These are phyloP conservation scores for Protomyces macrosporus DNA, from an alignment of 1,139 yeast genomes.

Conservation along the genomic window DNA sequence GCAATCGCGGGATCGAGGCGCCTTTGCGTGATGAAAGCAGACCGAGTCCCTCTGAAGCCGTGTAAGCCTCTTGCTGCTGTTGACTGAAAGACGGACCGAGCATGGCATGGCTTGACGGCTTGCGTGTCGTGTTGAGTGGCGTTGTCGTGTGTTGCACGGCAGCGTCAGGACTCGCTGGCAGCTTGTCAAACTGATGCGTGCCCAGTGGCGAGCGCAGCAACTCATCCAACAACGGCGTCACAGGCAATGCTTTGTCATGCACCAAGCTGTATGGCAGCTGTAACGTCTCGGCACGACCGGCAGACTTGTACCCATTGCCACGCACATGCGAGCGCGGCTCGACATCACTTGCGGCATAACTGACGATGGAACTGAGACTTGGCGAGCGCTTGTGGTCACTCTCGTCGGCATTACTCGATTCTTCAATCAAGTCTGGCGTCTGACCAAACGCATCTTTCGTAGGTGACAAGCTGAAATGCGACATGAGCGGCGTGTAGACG, in stretches of 20 bases:
- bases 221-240: not conserved
- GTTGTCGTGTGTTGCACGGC: not conserved
- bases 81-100: not conserved
- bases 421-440: conserved; percentile 17
- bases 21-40: conserved; percentile 3
- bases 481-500: not conserved
- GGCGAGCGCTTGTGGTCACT: not conserved
- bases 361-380: not conserved
- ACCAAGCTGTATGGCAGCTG: not conserved
- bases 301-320: not conserved
- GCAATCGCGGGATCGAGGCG: conserved; percentile 13
- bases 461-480: conserved; percentile 5
- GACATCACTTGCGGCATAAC: not conserved
- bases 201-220: not conserved
- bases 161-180: not conserved
- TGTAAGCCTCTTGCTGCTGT: not conserved
- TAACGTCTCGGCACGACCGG: not conserved
- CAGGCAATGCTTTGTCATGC: not conserved
- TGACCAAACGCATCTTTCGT: not conserved
- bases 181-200: not conserved
- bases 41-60: not conserved
- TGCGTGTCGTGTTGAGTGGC: not conserved
- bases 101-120: not conserved
- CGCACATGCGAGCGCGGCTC: not conserved
- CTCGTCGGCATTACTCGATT: conserved; percentile 17